Percentiles rank a stretch among this genome's conserved stretches.
phyloP scores from a whole-genome alignment of 2,329 filamentous ascomycete genomes.

The Metarhizium robertsii region DNA sequence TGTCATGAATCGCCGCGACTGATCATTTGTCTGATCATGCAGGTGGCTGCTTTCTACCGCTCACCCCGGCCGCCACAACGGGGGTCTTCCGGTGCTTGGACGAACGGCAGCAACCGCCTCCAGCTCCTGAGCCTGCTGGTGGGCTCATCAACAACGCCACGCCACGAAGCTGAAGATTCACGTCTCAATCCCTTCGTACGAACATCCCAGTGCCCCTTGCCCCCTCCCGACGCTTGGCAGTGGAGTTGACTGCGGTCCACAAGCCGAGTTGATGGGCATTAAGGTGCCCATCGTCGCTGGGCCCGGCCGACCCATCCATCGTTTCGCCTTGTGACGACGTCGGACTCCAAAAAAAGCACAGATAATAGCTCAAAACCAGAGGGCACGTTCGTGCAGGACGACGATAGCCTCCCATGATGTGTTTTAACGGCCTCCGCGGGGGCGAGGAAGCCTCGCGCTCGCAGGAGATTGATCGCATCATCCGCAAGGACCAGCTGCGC shows the following conservation, averaged over 20 bases:
- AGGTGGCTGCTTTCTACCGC: not conserved
- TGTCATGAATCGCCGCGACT: not conserved
- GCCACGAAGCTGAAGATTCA: not conserved
- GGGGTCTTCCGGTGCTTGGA: not conserved
- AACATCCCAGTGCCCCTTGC: too few species aligned
- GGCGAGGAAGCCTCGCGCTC: constrained; percentile 42
- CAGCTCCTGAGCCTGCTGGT: not conserved
- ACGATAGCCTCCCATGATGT: not conserved
- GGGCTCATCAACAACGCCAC: not conserved
- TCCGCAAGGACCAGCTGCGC: constrained; percentile 81
- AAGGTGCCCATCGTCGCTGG: not conserved
- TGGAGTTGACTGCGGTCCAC: not conserved
- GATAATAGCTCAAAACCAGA: too few species aligned
- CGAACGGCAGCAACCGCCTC: not conserved
- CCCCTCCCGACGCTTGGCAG: not conserved
- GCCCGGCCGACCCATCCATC: not conserved
- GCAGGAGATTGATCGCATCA: constrained; percentile 74
- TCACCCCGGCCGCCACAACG: not conserved
- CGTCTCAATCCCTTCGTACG: too few species aligned
- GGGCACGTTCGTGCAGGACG: not conserved
- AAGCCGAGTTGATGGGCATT: not conserved
- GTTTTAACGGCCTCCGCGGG: not conserved
- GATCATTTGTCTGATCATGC: not conserved
- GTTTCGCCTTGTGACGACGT: not conserved
- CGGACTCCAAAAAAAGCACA: not conserved